Base-by-base conservation (phyloP, 139 green algal genomes). In the Tetratostichococcus sp. region DNA sequence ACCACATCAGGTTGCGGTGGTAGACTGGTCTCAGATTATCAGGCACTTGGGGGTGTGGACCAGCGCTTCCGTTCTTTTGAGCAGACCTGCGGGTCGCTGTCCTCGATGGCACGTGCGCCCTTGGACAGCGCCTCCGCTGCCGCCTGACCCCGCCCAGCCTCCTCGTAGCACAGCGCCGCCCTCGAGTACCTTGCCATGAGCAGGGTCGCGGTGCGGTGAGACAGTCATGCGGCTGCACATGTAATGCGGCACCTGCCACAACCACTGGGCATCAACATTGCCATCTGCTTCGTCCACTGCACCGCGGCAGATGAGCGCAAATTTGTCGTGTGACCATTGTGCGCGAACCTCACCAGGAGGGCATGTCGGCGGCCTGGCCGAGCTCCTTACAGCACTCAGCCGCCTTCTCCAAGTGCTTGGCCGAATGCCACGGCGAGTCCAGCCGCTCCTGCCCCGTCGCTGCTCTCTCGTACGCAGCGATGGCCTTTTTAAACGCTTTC, bases 351-450 rank as follows among this genome's bases (percentile, higher is more conserved):
- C 50, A 62, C 50, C 50, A 62, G 11, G 50, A 23, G 22, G 50
- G 50, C 50, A 62, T 62, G 17, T 43, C 33, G 30, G 33, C 43
- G 19, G n/a, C 35, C 25, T 74, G 23, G 32, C 75, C 58, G 2
- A 23, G 62, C 50, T 83, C 71, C 58, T 85, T 87, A 76, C 59
- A 80, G 30, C 74, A 87, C 21, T 77, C 72, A 14, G 75, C 78
- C 28, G 81, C 81, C 50, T 81, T 77, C 30, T 88, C 86, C 77
- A 92, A 43, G 72, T 89, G 80, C 77, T 94, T 94, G 22, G 79
- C 91, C 3, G 91, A 87, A 57, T 96, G 90, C 87, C 87, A 96
- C 0, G 77, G 69, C 0, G 86, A 91, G 6, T 83, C 82, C 57
- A 92, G 82, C 59, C 85, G 79, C 33, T 93, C 85, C 34, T 95